Percentiles rank a stretch among this genome's conserved stretches.
Conservation (phyloP, 2,329 filamentous ascomycete genomes). For the Beauveria rudraprayagi region DNA sequence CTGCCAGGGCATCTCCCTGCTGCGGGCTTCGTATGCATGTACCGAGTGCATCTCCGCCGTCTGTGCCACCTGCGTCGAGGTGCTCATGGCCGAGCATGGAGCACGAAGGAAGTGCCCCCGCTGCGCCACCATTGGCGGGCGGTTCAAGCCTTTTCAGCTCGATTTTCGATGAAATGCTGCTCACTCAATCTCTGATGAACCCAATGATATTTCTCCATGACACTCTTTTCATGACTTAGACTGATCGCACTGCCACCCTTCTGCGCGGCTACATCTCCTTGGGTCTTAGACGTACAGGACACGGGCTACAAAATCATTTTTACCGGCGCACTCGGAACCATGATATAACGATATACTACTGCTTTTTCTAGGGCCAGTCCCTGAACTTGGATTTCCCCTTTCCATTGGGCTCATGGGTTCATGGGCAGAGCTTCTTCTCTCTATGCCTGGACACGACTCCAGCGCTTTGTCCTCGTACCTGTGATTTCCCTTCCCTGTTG, state of each 20-base stretch:
- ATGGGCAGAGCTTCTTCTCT: not conserved
- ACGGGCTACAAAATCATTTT: slow-evolving; percentile 11
- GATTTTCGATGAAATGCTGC: slow-evolving; percentile 56
- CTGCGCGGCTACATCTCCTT: not conserved
- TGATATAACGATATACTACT: slow-evolving; percentile 16
- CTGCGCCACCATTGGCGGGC: slow-evolving; percentile 69
- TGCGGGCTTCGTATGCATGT: slow-evolving; percentile 85
- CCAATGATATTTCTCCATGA: not conserved
- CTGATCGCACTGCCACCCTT: not conserved
- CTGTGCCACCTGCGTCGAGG: slow-evolving; percentile 79
- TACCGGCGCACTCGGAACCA: slow-evolving; percentile 19
- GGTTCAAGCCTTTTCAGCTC: slow-evolving; percentile 79
- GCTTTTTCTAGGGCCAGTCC: slow-evolving; percentile 13
- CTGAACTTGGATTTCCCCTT: slow-evolving; percentile 4
- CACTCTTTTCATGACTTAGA: slow-evolving; percentile 2
- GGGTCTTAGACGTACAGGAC: slow-evolving; percentile 8
- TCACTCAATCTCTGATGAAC: not conserved
- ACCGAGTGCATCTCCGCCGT: slow-evolving; percentile 94
- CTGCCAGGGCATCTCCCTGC: slow-evolving; percentile 66
- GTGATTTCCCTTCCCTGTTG: not conserved
- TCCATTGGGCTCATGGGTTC: not conserved
- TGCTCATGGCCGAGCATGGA: slow-evolving; percentile 67
- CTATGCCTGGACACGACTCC: not conserved
- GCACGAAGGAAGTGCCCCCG: slow-evolving; percentile 69
- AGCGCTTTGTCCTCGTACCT: not conserved